Evolutionary conservation across 345 rosid genomes (phyloP).

Genomic region (Pistacia vera): DNA sequence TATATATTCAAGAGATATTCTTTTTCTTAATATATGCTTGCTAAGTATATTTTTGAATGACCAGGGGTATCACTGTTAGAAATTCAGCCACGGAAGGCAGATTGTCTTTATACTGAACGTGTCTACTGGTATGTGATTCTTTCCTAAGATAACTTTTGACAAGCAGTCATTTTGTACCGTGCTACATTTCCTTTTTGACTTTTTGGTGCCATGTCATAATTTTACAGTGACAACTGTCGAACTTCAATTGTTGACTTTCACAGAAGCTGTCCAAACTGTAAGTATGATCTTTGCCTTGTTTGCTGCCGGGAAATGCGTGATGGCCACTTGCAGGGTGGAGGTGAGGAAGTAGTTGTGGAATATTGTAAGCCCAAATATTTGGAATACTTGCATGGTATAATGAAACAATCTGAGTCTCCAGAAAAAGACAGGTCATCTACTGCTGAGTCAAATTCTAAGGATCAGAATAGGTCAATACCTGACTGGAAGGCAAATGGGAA

Average conservation of each 20-base stretch:
- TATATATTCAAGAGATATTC: background rate
- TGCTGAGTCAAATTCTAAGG: conserved; percentile 9
- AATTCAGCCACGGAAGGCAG: conserved; percentile 21
- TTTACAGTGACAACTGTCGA: conserved; percentile 44
- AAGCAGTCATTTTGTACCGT: background rate
- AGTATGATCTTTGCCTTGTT: conserved; percentile 43
- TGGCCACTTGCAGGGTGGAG: conserved; percentile 34
- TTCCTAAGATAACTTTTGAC: background rate
- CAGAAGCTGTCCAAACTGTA: conserved; percentile 44
- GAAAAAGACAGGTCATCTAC: background rate
- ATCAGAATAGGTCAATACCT: background rate
- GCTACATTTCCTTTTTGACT: background rate
- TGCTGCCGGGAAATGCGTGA: conserved; percentile 45
- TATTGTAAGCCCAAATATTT: conserved; percentile 16
- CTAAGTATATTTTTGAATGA: background rate
- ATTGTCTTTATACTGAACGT: conserved; percentile 31
- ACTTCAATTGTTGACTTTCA: conserved; percentile 47
- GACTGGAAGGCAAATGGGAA: conserved; percentile 46
- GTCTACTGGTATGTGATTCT: conserved; percentile 38
- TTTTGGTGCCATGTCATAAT: background rate
- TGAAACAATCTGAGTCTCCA: background rate
- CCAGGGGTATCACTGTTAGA: conserved; percentile 26
- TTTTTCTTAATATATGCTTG: background rate
- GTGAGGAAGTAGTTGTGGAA: conserved; percentile 20
- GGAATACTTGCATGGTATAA: conserved; percentile 39